Evolutionary conservation across 208 protist species (phyloP), one percentile per base, ranked within the genome.

Genomic region (Trypanosoma melophagium): DNA sequence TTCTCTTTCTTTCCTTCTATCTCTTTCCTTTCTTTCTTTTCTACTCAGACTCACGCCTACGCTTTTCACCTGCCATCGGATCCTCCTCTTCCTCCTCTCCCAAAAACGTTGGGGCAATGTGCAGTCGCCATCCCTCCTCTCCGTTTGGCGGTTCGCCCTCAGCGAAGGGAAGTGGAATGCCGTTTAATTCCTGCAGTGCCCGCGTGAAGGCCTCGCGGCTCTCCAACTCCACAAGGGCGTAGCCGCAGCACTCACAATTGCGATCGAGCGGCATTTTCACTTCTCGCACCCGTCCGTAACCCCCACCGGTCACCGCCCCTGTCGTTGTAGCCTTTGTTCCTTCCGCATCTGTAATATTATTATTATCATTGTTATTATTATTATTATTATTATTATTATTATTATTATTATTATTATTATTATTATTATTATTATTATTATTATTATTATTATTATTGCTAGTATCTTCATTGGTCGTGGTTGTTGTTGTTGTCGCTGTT

Each of bases 181-280:
- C 83, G 52, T 83, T 54, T 53, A 95, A 69, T 70, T 90, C 82
- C 2, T 53, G 53, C 28, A 93, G 49, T 2, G 90, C 90, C 38
- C 78, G 80, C 38, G 80, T 76, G 60, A 84, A 93, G 41, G 76
- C 81, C 44, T 80, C 81, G n/a, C 77, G 69, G 0, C 63, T 61
- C 21, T 83, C 72, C 56, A 95, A 19, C 75, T 95, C 85, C 16
- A 95, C 87, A 28, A 95, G 56, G 7, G 82, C 90, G 58, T 90
- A 90, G n/a, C 90, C 90, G 16, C 80, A 70, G 68, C 90, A 93
- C 60, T 69, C 56, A 66, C 85, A 89, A 61, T 93, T 79, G 16
- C 75, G 60, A 50, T 88, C 82, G 7, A 95, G 76, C 16, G 81
- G 84, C 19, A 93, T 71, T 22, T 77, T 81, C 50, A 92, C 81